phyloP scores from a whole-genome alignment of 768 basidiomycete genomes.

The Termitomyces sp. region DNA sequence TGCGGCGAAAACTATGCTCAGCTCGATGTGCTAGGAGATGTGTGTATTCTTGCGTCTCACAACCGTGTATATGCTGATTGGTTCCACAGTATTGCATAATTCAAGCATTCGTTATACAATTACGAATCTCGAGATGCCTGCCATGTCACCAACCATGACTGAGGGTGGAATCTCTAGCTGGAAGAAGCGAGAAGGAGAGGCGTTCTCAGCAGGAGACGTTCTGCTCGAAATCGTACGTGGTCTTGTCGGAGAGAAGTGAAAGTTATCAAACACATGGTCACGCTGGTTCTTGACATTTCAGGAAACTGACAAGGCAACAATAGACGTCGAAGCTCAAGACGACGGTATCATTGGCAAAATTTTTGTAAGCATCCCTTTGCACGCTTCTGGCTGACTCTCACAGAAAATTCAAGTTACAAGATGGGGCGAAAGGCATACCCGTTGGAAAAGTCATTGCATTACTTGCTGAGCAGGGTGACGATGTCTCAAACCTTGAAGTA shows the following conservation, averaged over 20 bases:
- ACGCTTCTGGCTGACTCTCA: background rate
- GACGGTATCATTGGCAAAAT: conserved; percentile 95
- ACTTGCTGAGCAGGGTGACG: conserved; percentile 93
- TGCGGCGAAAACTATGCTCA: conserved; percentile 6
- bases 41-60: background rate
- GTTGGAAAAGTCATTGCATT: conserved; percentile 90
- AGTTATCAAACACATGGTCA: background rate
- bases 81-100: conserved; percentile 45
- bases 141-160: conserved; percentile 97
- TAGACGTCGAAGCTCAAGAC: conserved; percentile 98
- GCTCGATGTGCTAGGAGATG: conserved; percentile 7
- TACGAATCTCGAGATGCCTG: conserved; percentile 84
- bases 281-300: conserved; percentile 20
- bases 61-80: background rate
- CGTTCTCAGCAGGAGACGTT: conserved; percentile 78
- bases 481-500: conserved; percentile 76
- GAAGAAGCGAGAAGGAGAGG: conserved; percentile 85
- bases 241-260: background rate
- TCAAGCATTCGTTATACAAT: conserved; percentile 50
- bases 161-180: conserved; percentile 89
- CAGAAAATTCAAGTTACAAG: conserved; percentile 42
- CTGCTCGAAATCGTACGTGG: conserved; percentile 79
- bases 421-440: conserved; percentile 78
- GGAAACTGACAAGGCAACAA: conserved; percentile 95
- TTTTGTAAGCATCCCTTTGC: conserved; percentile 44